Evolutionary conservation across 1,284 basidiomycete genomes (phyloP).

Genomic region (Moesziomyces parantarcticus): DNA sequence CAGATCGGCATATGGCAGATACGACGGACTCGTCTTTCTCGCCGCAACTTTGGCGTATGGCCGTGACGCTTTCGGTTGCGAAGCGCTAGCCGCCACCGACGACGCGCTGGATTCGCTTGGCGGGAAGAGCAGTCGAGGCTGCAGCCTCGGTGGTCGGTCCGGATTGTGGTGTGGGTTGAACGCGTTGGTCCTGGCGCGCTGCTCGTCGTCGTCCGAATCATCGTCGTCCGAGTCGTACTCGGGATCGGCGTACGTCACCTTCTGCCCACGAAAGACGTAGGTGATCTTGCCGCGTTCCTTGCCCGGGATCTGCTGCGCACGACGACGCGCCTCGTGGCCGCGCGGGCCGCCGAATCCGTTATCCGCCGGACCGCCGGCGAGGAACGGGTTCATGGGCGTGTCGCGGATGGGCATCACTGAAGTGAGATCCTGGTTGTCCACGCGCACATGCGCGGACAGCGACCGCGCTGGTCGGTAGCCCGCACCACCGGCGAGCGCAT

Average conservation of each 20-base stretch:
- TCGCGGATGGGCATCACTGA: constrained; percentile 48
- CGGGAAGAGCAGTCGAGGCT: constrained; percentile 47
- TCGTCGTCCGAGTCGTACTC: constrained; percentile 55
- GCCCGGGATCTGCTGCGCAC: constrained; percentile 34
- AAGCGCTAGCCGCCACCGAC: neutral
- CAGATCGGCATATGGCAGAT: constrained; percentile 10
- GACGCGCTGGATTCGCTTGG: constrained; percentile 5
- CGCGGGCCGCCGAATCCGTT: constrained; percentile 55
- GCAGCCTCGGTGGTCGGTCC: constrained; percentile 31
- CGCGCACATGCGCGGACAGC: constrained; percentile 21
- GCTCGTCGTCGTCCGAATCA: constrained; percentile 26
- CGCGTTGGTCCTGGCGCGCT: constrained; percentile 16
- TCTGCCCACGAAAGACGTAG: constrained; percentile 59
- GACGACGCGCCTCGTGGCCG: constrained; percentile 24
- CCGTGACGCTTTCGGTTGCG: neutral
- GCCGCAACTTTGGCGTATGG: neutral
- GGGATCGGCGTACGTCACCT: constrained; percentile 53
- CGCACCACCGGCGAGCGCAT: neutral
- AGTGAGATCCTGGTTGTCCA: constrained; percentile 22
- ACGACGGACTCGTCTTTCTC: neutral
- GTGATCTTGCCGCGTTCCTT: constrained; percentile 50
- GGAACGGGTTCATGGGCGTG: constrained; percentile 61
- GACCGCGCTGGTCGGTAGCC: constrained; percentile 25
- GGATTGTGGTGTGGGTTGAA: constrained; percentile 33
- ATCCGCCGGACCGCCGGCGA: constrained; percentile 64